Conservation (phyloP, 495 filamentous ascomycete species). For the Glutinoglossum americanum region DNA sequence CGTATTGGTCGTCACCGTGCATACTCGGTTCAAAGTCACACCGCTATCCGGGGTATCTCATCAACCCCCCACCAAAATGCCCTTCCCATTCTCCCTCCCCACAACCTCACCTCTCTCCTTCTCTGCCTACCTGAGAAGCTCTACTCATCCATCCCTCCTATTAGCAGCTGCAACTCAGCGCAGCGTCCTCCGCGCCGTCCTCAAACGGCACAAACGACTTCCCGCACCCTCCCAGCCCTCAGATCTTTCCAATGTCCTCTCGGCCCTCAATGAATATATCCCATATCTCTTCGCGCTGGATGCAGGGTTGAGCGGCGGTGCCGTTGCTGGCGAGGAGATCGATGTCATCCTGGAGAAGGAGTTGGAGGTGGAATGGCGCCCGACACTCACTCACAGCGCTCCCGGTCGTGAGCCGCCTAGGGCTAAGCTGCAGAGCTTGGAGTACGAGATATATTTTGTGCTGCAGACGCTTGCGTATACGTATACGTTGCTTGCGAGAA, state of each 20-base stretch:
- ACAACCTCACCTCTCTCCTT: conserved; percentile 72
- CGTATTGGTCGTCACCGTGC: too few species aligned
- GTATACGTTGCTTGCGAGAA: conserved; percentile 46
- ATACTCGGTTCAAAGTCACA: too few species aligned
- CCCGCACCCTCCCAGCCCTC: conserved; percentile 39
- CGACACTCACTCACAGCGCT: conserved; percentile 33
- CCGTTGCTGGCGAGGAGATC: conserved; percentile 18
- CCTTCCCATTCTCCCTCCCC: conserved; percentile 62
- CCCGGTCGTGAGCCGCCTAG: conserved; percentile 38
- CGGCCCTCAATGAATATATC: conserved; percentile 48
- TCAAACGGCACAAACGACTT: conserved; percentile 69
- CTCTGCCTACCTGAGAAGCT: conserved; percentile 35
- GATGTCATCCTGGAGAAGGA: conserved; percentile 39
- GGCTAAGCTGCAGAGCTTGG: conserved; percentile 46
- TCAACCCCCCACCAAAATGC: conserved; percentile 32
- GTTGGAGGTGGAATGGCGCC: conserved; percentile 57
- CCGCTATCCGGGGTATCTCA: background rate
- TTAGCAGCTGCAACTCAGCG: conserved; percentile 55
- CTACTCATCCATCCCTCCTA: conserved; percentile 67
- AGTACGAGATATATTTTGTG: conserved; percentile 63
- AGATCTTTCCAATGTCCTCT: conserved; percentile 43
- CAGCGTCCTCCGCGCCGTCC: conserved; percentile 47
- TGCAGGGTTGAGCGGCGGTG: conserved; percentile 33
- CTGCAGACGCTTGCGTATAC: conserved; percentile 57
- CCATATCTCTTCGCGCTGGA: conserved; percentile 61